A percentile compares a stretch with the other conserved stretches of the same genome.
Conservation (phyloP, 768 basidiomycete species). For the Trametes maxima region DNA sequence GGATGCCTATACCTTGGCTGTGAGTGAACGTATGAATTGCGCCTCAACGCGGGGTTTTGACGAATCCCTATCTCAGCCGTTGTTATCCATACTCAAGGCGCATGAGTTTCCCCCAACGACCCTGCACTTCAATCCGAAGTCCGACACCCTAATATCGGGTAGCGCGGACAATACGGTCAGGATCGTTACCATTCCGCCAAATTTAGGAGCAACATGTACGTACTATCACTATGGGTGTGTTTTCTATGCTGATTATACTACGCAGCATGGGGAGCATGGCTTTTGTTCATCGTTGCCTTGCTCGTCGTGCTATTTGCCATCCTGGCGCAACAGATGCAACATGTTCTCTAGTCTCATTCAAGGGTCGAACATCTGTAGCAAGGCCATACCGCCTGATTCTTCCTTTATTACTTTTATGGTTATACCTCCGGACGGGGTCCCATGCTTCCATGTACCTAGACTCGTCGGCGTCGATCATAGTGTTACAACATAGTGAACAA, state of each 20-base stretch:
- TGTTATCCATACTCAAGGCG: conserved; percentile 86
- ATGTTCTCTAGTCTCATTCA: not conserved
- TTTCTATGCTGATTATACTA: not conserved
- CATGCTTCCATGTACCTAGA: conserved; percentile 11
- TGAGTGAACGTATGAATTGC: conserved; percentile 40
- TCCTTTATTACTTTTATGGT: not conserved
- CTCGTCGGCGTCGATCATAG: conserved; percentile 8
- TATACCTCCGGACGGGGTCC: conserved; percentile 14
- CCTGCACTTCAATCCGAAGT: conserved; percentile 83
- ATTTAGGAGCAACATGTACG: conserved; percentile 56
- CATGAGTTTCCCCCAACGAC: conserved; percentile 95
- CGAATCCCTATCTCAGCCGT: conserved; percentile 56
- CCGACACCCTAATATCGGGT: conserved; percentile 81
- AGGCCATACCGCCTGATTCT: not conserved
- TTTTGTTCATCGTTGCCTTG: conserved; percentile 32
- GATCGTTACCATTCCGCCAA: conserved; percentile 70
- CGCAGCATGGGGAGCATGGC: conserved; percentile 34
- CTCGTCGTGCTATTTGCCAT: conserved; percentile 37
- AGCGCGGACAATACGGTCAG: conserved; percentile 90
- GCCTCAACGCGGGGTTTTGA: not conserved
- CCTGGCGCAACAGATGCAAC: conserved; percentile 30
- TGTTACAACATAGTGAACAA: conserved; percentile 4
- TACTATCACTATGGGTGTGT: conserved; percentile 16
- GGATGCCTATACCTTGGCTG: conserved; percentile 76
- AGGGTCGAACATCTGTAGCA: not conserved